Evolutionary conservation across 75 land plant species (phyloP).

Genomic region (Adiantum capillusveneris): DNA sequence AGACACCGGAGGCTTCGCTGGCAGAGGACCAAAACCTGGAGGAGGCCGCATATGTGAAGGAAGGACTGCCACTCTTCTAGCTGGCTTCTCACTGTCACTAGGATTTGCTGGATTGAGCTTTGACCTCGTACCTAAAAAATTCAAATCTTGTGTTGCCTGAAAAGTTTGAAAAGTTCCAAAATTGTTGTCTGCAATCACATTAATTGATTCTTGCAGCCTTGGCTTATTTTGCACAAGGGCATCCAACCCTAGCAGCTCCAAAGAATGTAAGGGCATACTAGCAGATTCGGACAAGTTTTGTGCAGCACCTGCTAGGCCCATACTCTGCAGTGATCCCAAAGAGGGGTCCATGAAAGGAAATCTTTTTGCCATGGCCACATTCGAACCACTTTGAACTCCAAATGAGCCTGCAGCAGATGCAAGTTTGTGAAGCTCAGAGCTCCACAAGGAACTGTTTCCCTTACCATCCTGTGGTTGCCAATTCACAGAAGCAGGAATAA

Average conservation of each 20-base stretch:
- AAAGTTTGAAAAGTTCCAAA: not conserved
- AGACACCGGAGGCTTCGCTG: slow-evolving; percentile 33
- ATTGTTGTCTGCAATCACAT: not conserved
- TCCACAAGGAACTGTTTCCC: slow-evolving; percentile 9
- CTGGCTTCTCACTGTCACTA: slow-evolving; percentile 5
- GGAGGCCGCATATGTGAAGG: slow-evolving; percentile 60
- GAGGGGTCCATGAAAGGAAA: slow-evolving; percentile 5
- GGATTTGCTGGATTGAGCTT: slow-evolving; percentile 12
- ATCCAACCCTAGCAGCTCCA: too few relatives aligned
- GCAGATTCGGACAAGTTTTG: too few relatives aligned
- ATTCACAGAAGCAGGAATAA: slow-evolving; percentile 14
- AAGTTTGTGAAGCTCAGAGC: slow-evolving; percentile 18
- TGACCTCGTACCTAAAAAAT: slow-evolving; percentile 1
- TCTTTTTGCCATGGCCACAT: not conserved
- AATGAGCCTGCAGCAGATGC: slow-evolving; percentile 12
- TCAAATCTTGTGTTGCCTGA: not conserved
- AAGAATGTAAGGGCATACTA: too few relatives aligned
- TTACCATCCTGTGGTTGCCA: slow-evolving; percentile 16
- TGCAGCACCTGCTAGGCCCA: not conserved
- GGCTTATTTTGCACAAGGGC: too few relatives aligned
- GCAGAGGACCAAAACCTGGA: slow-evolving; percentile 72
- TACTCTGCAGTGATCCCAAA: slow-evolving; percentile 7
- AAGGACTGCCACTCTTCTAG: slow-evolving; percentile 7
- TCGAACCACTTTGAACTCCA: slow-evolving; percentile 5
- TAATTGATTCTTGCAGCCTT: too few relatives aligned